Percentiles rank a stretch among this genome's conserved stretches.
phyloP scores from a whole-genome alignment of 169 alveolate genomes.

The Cardiosporidium cionae region DNA sequence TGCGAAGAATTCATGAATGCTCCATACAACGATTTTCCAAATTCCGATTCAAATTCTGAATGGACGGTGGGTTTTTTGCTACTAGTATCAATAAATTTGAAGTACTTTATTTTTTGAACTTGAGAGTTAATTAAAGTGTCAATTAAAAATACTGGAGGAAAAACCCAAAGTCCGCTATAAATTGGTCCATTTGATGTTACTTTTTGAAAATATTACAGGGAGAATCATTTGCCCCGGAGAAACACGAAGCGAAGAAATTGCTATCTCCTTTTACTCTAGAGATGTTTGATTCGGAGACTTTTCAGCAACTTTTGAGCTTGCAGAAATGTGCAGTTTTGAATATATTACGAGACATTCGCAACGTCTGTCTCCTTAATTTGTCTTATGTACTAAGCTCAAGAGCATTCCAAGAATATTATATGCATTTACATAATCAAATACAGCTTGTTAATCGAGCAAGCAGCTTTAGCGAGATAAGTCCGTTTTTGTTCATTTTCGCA shows the following conservation, averaged over 20 bases:
- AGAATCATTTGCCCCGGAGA: background rate
- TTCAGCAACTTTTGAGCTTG: slow-evolving; percentile 22
- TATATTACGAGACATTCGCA: slow-evolving; percentile 37
- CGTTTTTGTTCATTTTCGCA: slow-evolving; percentile 31
- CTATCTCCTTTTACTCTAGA: slow-evolving; percentile 20
- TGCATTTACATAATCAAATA: slow-evolving; percentile 30
- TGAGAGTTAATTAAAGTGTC: no score
- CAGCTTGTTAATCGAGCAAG: slow-evolving; percentile 39
- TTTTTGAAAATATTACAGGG: no score
- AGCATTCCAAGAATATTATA: slow-evolving; percentile 31
- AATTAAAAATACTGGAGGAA: no score
- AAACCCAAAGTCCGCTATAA: no score
- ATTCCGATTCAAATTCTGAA: background rate
- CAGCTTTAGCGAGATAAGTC: slow-evolving; percentile 33
- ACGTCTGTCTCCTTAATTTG: slow-evolving; percentile 27
- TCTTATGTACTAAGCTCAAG: slow-evolving; percentile 24
- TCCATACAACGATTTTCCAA: background rate
- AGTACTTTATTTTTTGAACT: no score
- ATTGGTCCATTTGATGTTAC: no score
- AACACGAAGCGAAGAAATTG: background rate
- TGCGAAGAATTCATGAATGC: background rate
- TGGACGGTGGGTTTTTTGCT: no score
- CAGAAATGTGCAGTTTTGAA: slow-evolving; percentile 40
- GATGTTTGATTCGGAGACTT: slow-evolving; percentile 16
- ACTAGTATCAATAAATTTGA: no score